Percentiles rank a stretch among this genome's conserved stretches.
Conservation (phyloP, 768 basidiomycete genomes). For the Agrocybe chaxingu region DNA sequence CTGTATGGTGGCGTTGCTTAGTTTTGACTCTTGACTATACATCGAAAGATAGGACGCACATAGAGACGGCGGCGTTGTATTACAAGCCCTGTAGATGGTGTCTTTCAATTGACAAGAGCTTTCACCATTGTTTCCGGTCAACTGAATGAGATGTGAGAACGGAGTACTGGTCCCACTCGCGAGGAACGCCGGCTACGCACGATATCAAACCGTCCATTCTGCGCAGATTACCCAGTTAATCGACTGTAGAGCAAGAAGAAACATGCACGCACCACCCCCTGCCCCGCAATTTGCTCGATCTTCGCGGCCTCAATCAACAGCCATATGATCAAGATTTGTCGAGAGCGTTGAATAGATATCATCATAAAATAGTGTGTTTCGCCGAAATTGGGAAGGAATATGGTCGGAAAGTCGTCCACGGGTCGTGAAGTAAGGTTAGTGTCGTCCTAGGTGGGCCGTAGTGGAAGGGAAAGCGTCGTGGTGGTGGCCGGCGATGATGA, state of each 20-base stretch:
- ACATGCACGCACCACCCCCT: neutral
- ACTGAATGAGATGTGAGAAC: conserved; percentile 4
- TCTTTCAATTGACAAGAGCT: conserved; percentile 16
- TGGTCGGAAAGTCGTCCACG: too few species aligned
- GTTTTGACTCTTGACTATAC: neutral
- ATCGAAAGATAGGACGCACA: conserved; percentile 3
- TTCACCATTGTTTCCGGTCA: conserved; percentile 13
- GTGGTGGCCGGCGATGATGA: too few species aligned
- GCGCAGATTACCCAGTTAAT: conserved; percentile 2
- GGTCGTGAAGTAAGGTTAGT: too few species aligned
- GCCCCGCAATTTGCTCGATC: too few species aligned
- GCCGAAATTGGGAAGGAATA: too few species aligned
- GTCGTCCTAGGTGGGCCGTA: too few species aligned
- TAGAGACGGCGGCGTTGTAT: neutral
- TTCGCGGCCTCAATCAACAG: too few species aligned
- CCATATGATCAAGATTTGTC: too few species aligned
- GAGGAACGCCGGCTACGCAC: neutral
- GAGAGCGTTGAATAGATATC: too few species aligned
- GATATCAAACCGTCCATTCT: neutral
- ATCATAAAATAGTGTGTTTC: too few species aligned
- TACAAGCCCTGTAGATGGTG: conserved; percentile 8
- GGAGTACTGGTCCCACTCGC: neutral
- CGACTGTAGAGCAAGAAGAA: neutral
- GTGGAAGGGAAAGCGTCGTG: too few species aligned
- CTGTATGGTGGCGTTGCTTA: neutral